Evolutionary conservation across 192 early-diverging fungal genomes (phyloP).

Genomic region (Ramicandelaber brevisporus): DNA sequence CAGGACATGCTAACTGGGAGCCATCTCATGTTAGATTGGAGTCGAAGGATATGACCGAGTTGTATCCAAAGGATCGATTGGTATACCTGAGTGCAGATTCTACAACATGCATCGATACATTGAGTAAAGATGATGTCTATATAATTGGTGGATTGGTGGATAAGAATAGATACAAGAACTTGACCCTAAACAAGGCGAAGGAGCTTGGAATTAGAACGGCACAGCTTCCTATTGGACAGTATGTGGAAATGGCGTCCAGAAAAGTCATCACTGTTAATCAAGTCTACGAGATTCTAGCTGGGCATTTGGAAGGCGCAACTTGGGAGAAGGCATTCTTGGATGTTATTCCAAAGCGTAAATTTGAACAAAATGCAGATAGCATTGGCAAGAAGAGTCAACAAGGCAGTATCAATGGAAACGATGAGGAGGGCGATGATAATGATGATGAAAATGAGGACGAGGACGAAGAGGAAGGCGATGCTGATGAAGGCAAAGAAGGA

Average conservation of each 20-base stretch:
- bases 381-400: no score
- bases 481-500: background rate
- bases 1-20: conserved; percentile 25
- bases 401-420: background rate
- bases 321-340: conserved; percentile 73
- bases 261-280: conserved; percentile 89
- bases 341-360: conserved; percentile 80
- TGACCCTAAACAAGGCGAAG: conserved; percentile 60
- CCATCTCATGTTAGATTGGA: conserved; percentile 5
- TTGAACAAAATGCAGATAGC: conserved; percentile 20
- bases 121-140: conserved; percentile 59
- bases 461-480: background rate
- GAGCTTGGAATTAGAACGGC: conserved; percentile 44
- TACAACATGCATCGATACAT: conserved; percentile 26
- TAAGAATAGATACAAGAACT: conserved; percentile 57
- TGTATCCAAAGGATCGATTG: conserved; percentile 27
- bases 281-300: conserved; percentile 72
- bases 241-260: conserved; percentile 49
- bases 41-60: conserved; percentile 9
- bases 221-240: conserved; percentile 66
- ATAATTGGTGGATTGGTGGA: conserved; percentile 91
- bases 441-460: background rate
- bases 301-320: conserved; percentile 45
- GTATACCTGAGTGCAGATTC: conserved; percentile 86
- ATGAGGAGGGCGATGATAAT: background rate